These are phyloP conservation scores for Ophiostoma australiae DNA, from an alignment of 2,329 filamentous ascomycete species.

Conservation along the genomic window DNA sequence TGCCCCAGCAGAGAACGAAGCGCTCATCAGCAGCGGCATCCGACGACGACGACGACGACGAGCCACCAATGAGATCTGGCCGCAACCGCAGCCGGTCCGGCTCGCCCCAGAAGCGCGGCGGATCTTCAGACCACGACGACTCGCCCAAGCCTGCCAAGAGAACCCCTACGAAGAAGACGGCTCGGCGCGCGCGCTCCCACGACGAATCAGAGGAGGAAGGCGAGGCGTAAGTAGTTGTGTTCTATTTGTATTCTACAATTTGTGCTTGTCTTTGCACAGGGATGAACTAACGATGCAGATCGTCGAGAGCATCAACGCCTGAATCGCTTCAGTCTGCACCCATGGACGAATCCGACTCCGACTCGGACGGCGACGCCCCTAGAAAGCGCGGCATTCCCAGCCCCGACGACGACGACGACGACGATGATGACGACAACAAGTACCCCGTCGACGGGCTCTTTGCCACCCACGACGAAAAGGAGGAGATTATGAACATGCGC, in stretches of 20 bases:
- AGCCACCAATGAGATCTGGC: constrained; percentile 49
- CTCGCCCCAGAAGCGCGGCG: constrained; percentile 49
- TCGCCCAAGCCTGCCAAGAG: constrained; percentile 36
- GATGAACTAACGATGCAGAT: constrained; percentile 45
- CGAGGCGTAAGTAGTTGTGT: constrained; percentile 62
- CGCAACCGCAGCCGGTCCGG: constrained; percentile 47
- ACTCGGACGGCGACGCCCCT: constrained; percentile 53
- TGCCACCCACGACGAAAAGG: constrained; percentile 66
- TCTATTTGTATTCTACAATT: too few species aligned
- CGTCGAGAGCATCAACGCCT: constrained; percentile 62
- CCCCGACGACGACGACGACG: constrained; percentile 37
- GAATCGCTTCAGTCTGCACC: constrained; percentile 75
- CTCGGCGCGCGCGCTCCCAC: constrained; percentile 45
- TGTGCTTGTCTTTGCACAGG: too few species aligned
- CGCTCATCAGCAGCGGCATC: constrained; percentile 67
- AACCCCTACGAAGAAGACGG: constrained; percentile 43
- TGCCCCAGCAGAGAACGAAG: constrained; percentile 32
- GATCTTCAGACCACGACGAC: constrained; percentile 35
- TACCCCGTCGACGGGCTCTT: constrained; percentile 89
- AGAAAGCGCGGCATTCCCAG: constrained; percentile 22
- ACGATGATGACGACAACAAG: constrained; percentile 57
- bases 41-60: constrained; percentile 54
- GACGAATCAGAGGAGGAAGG: constrained; percentile 68
- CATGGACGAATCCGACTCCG: constrained; percentile 88
- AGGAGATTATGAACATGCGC: constrained; percentile 75